Conservation (phyloP, 2,329 filamentous ascomycete genomes). For the Alternaria sp. region DNA sequence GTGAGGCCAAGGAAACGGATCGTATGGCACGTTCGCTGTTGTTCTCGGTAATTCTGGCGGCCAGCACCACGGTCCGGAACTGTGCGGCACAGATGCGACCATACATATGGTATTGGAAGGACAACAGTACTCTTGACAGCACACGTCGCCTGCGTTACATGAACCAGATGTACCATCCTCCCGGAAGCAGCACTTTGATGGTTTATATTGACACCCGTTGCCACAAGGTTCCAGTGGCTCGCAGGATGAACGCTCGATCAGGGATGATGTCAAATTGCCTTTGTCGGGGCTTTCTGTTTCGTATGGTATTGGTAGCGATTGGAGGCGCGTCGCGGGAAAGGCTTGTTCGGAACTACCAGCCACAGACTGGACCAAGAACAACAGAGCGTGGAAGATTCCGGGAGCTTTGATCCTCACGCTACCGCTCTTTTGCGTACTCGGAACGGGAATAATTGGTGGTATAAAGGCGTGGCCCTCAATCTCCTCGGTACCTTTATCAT, state of each 20-base stretch:
- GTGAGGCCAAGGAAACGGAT: not conserved
- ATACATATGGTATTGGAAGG: not conserved
- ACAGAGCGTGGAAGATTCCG: not conserved
- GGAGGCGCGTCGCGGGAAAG: not conserved
- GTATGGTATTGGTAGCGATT: not conserved
- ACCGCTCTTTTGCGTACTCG: not conserved
- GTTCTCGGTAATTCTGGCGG: not conserved
- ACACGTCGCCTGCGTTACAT: not conserved
- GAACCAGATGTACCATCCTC: not conserved
- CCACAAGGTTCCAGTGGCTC: not conserved
- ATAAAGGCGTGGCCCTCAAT: not conserved
- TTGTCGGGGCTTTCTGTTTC: not conserved
- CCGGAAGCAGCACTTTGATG: not conserved
- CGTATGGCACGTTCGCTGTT: not conserved
- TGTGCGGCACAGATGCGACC: not conserved
- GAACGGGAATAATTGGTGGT: not conserved
- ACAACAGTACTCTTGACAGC: not conserved
- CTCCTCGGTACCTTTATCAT: not conserved
- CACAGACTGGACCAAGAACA: not conserved
- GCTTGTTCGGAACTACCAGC: not conserved
- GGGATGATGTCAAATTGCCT: not conserved
- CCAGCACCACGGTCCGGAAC: not conserved
- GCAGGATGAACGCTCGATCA: not conserved
- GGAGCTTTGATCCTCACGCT: not conserved
- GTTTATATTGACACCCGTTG: not conserved